A percentile compares a stretch with the other conserved stretches of the same genome.
phyloP scores from a whole-genome alignment of 768 basidiomycete genomes.

The Phanerochaete sordida region DNA sequence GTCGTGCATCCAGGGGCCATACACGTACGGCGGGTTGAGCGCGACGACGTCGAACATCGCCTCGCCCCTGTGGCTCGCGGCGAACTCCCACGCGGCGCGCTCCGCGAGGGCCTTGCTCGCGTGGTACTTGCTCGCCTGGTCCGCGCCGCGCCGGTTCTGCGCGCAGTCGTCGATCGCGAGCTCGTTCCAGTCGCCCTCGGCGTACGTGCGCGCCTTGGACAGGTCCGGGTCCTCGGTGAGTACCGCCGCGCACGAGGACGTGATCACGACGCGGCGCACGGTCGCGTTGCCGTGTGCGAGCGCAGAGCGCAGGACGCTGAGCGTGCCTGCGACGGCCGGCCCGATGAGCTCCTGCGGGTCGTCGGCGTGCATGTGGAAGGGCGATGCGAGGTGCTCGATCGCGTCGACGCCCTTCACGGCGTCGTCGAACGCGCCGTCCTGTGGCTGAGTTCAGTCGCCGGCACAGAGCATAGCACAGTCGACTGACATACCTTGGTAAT shows the following conservation, averaged over 20 bases:
- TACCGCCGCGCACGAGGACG: too few relatives aligned
- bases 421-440: conserved; percentile 23
- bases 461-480: not conserved
- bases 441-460: too few relatives aligned
- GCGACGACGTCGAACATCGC: conserved; percentile 32
- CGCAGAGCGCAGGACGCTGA: conserved; percentile 32
- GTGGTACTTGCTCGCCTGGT: conserved; percentile 41
- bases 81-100: conserved; percentile 18
- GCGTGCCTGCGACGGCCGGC: conserved; percentile 44
- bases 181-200: conserved; percentile 46
- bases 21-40: conserved; percentile 35
- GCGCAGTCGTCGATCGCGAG: conserved; percentile 26
- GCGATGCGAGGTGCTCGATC: conserved; percentile 20
- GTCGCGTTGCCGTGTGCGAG: conserved; percentile 23
- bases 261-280: too few relatives aligned
- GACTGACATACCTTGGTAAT: conserved; percentile 46
- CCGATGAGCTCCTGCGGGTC: conserved; percentile 30
- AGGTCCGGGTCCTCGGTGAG: conserved; percentile 16
- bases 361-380: conserved; percentile 10
- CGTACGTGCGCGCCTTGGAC: conserved; percentile 31
- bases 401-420: conserved; percentile 21
- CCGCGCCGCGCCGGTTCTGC: conserved; percentile 20
- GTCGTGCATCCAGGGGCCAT: conserved; percentile 14
- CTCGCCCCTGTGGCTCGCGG: conserved; percentile 17
- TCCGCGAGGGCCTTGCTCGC: conserved; percentile 70